phyloP scores from a whole-genome alignment of 306 rosid species.

The Luffa aegyptiaca region DNA sequence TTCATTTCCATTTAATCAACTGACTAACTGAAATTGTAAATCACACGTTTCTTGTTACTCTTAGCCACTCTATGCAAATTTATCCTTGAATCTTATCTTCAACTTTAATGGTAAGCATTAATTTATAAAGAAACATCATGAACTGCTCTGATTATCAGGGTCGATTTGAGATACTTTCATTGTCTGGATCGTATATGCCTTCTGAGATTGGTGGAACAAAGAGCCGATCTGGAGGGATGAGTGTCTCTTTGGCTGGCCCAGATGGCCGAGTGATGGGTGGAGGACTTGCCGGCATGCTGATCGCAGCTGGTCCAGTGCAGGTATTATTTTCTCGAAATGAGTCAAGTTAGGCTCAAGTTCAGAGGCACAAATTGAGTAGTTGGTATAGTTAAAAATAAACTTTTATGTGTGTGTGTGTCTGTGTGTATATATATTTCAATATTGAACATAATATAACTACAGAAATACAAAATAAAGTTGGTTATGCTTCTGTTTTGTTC shows the following conservation, averaged over 20 bases:
- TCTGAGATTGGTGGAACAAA: neutral
- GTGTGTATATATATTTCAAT: neutral
- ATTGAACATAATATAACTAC: neutral
- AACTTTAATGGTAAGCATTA: neutral
- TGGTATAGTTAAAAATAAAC: too few species aligned
- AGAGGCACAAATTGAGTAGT: neutral
- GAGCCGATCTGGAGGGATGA: conserved; percentile 8
- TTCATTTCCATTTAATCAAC: neutral
- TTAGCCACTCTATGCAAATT: neutral
- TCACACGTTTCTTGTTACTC: neutral
- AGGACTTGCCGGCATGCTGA: conserved; percentile 9
- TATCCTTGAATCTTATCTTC: neutral
- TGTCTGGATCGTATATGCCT: conserved; percentile 11
- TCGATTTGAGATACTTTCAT: conserved; percentile 11
- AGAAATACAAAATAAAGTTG: neutral
- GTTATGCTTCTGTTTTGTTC: neutral
- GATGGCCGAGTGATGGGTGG: conserved; percentile 17
- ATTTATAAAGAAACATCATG: neutral
- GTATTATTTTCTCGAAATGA: neutral
- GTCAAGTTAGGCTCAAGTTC: neutral
- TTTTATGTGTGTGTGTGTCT: too few species aligned
- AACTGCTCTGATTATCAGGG: conserved; percentile 6
- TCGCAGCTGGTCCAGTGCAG: conserved; percentile 16
- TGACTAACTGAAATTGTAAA: neutral
- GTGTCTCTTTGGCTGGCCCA: conserved; percentile 15